These are phyloP conservation scores for Tylopilus intermedius DNA, from an alignment of 768 basidiomycete species.

Conservation along the genomic window DNA sequence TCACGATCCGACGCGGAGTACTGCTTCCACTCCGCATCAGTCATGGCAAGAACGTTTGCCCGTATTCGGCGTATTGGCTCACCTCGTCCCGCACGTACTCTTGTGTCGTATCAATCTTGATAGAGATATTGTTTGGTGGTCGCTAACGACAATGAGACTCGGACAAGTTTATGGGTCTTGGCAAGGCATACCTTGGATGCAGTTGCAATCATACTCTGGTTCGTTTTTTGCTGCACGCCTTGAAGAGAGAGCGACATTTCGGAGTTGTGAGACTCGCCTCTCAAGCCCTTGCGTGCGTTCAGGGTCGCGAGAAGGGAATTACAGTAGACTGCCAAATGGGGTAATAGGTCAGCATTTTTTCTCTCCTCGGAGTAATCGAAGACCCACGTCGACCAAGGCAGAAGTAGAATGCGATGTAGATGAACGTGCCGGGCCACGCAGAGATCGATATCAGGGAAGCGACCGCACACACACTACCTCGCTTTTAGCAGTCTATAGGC, in stretches of 20 bases:
- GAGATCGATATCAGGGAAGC: constrained; percentile 56
- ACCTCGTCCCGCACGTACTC: constrained; percentile 46
- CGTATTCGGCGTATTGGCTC: not conserved
- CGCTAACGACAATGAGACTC: constrained; percentile 14
- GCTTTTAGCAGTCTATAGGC: not conserved
- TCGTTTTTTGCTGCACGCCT: constrained; percentile 24
- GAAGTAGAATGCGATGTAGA: constrained; percentile 63
- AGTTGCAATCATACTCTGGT: constrained; percentile 7
- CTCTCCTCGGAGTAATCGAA: not conserved
- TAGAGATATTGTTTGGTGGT: constrained; percentile 50
- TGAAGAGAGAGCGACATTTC: constrained; percentile 32
- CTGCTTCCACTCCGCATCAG: constrained; percentile 8
- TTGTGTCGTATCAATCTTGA: constrained; percentile 63
- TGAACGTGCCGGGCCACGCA: constrained; percentile 47
- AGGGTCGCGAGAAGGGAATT: constrained; percentile 59
- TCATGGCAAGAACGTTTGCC: not conserved
- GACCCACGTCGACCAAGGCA: constrained; percentile 56
- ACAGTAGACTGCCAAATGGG: constrained; percentile 45
- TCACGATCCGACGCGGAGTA: constrained; percentile 20
- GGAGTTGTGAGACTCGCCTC: constrained; percentile 23
- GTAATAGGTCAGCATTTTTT: not conserved
- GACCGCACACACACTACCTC: constrained; percentile 45
- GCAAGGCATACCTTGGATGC: constrained; percentile 8
- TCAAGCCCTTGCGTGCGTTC: constrained; percentile 51
- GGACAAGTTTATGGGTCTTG: too few relatives aligned